Conservation (phyloP, 495 filamentous ascomycete genomes). For the Neurospora cerealis region DNA sequence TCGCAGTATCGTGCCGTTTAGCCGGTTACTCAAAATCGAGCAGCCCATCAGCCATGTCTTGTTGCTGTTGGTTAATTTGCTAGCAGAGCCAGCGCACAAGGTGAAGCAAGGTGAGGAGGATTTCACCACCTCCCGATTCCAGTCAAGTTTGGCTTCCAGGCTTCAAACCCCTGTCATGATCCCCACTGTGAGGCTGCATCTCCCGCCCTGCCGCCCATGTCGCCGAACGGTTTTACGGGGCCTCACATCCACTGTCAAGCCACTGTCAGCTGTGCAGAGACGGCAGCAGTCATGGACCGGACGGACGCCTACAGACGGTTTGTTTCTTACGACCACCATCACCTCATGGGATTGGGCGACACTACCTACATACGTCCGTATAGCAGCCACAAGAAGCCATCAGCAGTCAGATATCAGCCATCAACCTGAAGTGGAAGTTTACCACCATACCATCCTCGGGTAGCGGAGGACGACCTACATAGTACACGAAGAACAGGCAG, state of each 20-base stretch:
- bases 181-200: background rate
- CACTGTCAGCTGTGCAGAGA: background rate
- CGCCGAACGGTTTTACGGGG: background rate
- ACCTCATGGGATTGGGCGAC: background rate
- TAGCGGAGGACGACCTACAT: background rate
- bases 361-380: background rate
- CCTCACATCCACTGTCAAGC: background rate
- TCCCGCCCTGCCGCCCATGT: background rate
- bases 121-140: background rate
- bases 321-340: background rate
- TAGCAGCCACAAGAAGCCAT: background rate
- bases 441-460: background rate
- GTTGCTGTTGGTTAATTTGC: background rate
- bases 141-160: background rate
- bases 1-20: background rate
- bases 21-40: background rate
- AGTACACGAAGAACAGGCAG: background rate
- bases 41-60: background rate
- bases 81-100: background rate
- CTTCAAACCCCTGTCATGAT: background rate
- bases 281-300: background rate
- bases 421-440: background rate
- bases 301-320: background rate
- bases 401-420: background rate
- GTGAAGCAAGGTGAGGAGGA: background rate